phyloP scores from a whole-genome alignment of 2,329 filamentous ascomycete genomes.

The Pseudogymnoascus sp. region DNA sequence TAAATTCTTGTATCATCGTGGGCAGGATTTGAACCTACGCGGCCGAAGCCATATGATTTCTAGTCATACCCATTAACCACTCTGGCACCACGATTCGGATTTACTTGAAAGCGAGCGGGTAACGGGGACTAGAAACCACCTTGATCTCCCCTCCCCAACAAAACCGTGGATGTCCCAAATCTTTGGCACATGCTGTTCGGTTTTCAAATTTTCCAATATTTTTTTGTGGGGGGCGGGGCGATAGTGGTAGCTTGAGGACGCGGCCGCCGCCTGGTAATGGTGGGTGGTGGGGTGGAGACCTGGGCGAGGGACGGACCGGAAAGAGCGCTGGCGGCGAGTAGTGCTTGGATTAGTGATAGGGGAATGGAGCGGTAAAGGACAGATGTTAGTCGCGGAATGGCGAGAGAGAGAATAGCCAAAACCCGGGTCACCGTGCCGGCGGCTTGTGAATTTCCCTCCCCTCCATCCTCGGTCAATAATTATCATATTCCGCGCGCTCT shows the following conservation, averaged over 20 bases:
- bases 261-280: neutral
- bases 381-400: neutral
- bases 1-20: neutral
- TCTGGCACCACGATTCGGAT: neutral
- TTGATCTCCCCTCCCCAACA: too few relatives aligned
- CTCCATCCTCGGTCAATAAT: neutral
- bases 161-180: neutral
- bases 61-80: constrained; percentile 6
- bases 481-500: neutral
- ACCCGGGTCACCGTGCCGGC: neutral
- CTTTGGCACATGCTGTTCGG: neutral
- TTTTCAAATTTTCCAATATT: neutral
- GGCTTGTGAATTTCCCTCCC: neutral
- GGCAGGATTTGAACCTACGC: neutral
- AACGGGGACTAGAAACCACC: neutral
- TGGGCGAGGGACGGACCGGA: neutral
- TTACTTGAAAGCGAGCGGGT: neutral
- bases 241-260: neutral
- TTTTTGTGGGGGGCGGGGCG: neutral
- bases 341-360: neutral
- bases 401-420: neutral
- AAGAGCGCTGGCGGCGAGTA: neutral
- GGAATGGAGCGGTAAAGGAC: neutral
- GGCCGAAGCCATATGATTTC: constrained; percentile 1
- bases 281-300: neutral